These are phyloP conservation scores for Anthracocystis setariae DNA, from an alignment of 1,284 basidiomycete genomes.

Conservation along the genomic window DNA sequence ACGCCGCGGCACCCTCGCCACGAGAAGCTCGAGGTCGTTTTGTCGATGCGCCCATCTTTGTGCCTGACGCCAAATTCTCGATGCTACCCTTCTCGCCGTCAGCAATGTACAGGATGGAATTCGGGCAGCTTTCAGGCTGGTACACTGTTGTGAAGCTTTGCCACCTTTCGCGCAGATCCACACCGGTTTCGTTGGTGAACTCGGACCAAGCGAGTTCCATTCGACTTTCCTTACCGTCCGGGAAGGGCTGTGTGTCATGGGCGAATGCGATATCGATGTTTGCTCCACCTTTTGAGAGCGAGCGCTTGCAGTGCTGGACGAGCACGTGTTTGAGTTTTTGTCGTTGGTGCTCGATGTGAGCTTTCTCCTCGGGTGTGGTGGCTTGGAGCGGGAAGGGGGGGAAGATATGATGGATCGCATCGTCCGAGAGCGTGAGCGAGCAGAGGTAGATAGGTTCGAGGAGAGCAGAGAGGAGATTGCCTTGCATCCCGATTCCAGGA, in stretches of 20 bases:
- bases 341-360: conserved; percentile 2
- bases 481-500: conserved; percentile 46
- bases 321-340: conserved; percentile 15
- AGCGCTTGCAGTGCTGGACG: conserved; percentile 13
- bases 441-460: conserved; percentile 38
- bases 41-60: conserved; percentile 33
- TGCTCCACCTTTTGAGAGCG: conserved; percentile 1
- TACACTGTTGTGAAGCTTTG: conserved; percentile 1
- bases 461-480: conserved; percentile 35
- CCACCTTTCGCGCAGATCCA: neutral
- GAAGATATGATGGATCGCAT: conserved; percentile 31
- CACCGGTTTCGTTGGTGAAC: neutral
- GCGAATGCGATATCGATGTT: conserved; percentile 17
- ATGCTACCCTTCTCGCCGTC: conserved; percentile 1
- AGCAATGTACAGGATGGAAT: conserved; percentile 19
- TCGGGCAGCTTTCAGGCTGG: conserved; percentile 27
- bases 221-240: conserved; percentile 20
- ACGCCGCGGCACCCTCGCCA: neutral
- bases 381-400: conserved; percentile 10
- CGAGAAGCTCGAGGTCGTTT: conserved; percentile 13
- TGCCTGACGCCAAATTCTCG: conserved; percentile 36
- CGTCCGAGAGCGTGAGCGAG: conserved; percentile 36
- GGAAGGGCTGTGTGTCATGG: neutral
- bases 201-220: conserved; percentile 21
- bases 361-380: neutral